phyloP scores from a whole-genome alignment of 2,329 filamentous ascomycete genomes.

The Xylariaceae sp. region DNA sequence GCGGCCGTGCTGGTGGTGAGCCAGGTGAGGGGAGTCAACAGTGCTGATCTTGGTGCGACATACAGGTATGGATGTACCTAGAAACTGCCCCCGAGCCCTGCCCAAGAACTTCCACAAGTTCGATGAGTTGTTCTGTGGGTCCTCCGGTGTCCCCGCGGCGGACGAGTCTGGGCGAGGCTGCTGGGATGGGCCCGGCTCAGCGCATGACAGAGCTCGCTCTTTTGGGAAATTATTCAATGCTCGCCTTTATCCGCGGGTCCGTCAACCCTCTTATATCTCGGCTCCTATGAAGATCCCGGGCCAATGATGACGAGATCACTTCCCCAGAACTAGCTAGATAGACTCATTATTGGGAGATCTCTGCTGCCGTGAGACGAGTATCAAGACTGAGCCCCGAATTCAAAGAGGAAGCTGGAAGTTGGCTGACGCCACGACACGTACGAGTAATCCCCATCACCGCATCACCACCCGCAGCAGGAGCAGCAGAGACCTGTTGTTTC shows the following conservation, averaged over 20 bases:
- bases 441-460: too few relatives aligned
- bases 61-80: too few relatives aligned
- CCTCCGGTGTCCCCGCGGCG: constrained; percentile 14
- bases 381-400: not conserved
- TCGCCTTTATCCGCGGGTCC: constrained; percentile 31
- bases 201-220: constrained; percentile 39
- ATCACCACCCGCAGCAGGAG: too few relatives aligned
- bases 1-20: too few relatives aligned
- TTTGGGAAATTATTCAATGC: constrained; percentile 42
- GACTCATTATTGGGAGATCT: constrained; percentile 11
- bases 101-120: constrained; percentile 18
- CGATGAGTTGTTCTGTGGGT: constrained; percentile 40
- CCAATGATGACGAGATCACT: constrained; percentile 19
- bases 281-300: constrained; percentile 26
- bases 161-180: constrained; percentile 12
- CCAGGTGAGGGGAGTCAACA: too few relatives aligned
- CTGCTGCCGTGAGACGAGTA: constrained; percentile 4
- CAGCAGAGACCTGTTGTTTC: too few relatives aligned
- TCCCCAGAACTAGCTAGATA: constrained; percentile 11
- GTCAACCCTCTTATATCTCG: constrained; percentile 28
- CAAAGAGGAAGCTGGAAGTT: constrained; percentile 10
- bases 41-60: too few relatives aligned
- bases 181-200: constrained; percentile 23
- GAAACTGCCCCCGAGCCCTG: too few relatives aligned
- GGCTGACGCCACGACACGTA: not conserved